phyloP scores from a whole-genome alignment of 805 yeast species.

The Metschnikowia cubensis region DNA sequence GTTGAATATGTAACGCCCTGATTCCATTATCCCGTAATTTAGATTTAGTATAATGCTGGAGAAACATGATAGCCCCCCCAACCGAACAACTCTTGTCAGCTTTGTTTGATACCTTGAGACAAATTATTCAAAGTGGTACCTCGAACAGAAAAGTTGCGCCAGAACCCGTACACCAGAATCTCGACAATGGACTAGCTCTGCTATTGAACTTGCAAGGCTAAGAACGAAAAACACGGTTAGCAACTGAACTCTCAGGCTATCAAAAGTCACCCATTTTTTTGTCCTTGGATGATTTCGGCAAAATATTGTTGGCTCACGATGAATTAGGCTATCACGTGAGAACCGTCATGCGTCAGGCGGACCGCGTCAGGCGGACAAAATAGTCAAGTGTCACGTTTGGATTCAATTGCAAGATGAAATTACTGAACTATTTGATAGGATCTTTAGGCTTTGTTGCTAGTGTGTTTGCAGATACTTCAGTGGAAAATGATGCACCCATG shows the following conservation, averaged over 20 bases:
- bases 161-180: constrained; percentile 4
- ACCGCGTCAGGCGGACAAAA: background rate
- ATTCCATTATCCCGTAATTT: background rate
- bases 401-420: constrained; percentile 6
- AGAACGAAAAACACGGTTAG: background rate
- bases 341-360: background rate
- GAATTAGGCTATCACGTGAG: background rate
- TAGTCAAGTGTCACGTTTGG: background rate
- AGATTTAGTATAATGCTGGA: background rate
- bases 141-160: constrained; percentile 3
- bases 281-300: background rate
- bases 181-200: background rate
- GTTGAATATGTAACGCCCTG: constrained; percentile 11
- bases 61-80: background rate
- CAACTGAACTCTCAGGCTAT: background rate
- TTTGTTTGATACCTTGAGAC: background rate
- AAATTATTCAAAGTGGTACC: background rate
- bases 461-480: constrained; percentile 7
- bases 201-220: background rate
- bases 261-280: background rate
- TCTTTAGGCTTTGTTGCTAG: constrained; percentile 6
- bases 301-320: background rate
- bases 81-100: background rate
- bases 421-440: constrained; percentile 8
- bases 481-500: background rate